These are phyloP conservation scores for Mangifera indica DNA, from an alignment of 345 rosid species.

Conservation along the genomic window DNA sequence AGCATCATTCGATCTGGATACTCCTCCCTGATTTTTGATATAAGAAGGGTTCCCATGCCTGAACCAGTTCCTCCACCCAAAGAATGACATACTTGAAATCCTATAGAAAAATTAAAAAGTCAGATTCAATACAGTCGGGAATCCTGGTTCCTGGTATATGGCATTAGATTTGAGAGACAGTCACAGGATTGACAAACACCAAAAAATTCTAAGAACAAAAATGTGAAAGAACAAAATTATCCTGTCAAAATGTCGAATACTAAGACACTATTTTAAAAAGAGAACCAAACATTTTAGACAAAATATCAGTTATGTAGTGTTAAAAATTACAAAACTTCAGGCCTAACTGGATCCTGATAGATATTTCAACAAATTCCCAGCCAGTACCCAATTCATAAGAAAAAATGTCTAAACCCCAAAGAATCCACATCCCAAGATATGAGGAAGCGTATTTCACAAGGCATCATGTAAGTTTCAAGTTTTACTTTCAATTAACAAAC, in stretches of 20 bases:
- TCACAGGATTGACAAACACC: not conserved
- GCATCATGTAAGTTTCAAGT: not conserved
- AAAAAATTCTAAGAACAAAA: not conserved
- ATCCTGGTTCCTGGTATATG: not conserved
- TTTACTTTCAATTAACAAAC: not conserved
- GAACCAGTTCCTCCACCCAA: conserved; percentile 36
- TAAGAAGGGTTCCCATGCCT: conserved; percentile 35
- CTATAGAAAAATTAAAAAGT: conserved; percentile 4
- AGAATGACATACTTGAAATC: conserved; percentile 34
- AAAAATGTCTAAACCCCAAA: not conserved
- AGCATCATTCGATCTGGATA: conserved; percentile 36
- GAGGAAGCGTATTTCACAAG: not conserved
- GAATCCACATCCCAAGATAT: not conserved
- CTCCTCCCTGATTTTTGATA: conserved; percentile 36
- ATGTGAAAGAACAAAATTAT: not conserved
- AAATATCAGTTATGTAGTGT: not conserved
- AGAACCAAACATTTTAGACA: not conserved
- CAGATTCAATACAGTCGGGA: not conserved
- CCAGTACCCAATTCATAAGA: not conserved
- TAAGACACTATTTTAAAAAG: not conserved
- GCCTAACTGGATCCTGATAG: not conserved
- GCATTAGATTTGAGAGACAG: not conserved
- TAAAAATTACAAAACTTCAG: not conserved
- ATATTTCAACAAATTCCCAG: not conserved
- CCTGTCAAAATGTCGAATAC: not conserved